A percentile compares a stretch with the other conserved stretches of the same genome.
Conservation (phyloP, 306 rosid species). For the Medicago arabica region DNA sequence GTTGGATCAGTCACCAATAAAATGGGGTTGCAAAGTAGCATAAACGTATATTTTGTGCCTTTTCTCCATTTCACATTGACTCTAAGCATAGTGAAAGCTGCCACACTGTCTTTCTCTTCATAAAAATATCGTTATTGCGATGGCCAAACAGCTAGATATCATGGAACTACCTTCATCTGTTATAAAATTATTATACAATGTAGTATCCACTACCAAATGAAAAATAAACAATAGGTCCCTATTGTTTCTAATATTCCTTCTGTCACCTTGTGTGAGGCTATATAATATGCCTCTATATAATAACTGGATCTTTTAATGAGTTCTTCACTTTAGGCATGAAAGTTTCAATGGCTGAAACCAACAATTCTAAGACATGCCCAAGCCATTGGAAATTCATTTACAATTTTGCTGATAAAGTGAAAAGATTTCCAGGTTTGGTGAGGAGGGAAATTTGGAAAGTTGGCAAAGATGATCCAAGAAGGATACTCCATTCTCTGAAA, state of each 20-base stretch:
- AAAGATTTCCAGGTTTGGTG: constrained; percentile 46
- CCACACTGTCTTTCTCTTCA: neutral
- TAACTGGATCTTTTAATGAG: neutral
- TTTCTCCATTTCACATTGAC: neutral
- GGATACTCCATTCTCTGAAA: constrained; percentile 79
- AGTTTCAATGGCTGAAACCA: constrained; percentile 47
- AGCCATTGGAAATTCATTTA: constrained; percentile 41
- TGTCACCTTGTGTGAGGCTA: constrained; percentile 38
- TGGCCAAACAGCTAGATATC: neutral
- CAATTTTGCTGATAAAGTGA: constrained; percentile 46
- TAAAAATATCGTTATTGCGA: neutral
- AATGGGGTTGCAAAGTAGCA: neutral
- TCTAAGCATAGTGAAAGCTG: neutral
- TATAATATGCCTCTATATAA: constrained; percentile 3
- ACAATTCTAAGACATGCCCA: constrained; percentile 30
- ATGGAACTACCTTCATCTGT: constrained; percentile 34
- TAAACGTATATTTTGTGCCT: neutral
- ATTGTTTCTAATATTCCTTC: constrained; percentile 6
- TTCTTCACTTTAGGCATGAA: constrained; percentile 40
- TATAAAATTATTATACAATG: neutral
- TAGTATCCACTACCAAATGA: neutral
- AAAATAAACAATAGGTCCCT: neutral
- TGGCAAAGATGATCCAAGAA: constrained; percentile 78
- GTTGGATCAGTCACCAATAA: neutral
- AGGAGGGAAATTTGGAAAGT: constrained; percentile 61